Evolutionary conservation across 164 flowering plant genomes (phyloP), one percentile per base, ranked within the genome.

Genomic region (Chimonanthus salicifolius): DNA sequence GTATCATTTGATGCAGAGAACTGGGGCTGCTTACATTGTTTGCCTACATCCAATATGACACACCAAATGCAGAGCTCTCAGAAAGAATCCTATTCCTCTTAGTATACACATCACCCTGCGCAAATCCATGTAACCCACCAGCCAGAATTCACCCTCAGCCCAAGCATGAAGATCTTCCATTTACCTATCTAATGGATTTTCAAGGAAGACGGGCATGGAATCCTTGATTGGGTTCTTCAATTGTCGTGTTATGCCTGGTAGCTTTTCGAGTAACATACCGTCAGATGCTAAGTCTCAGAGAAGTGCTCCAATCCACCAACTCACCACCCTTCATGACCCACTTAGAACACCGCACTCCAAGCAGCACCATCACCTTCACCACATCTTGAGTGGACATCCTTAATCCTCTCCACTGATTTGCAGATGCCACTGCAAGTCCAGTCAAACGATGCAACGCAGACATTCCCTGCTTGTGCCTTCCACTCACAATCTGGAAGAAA

Each of bases 341-440:
- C 6, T 81, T 80, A 88, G 58, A 84, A 68, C 4, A 82, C 69
- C 46, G 87, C 88, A 79, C 80, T 81, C 97, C 97, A 92, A 71
- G 87, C 84, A 69, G 90, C 89, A 58, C 77, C 92, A 63, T 88
- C 90, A n/a, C 91, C 94, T 81, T 92, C 94, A 50, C 92, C 89
- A 68, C 97, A 92, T 69, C 81, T 87, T 75, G 78, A 83, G 69
- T 92, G 97, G 62, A 92, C 95, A 67, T 68, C 77, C 72, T 88
- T 92, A 54, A 92, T 86, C 81, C 74, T 88, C 72, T 89, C 97
- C 65, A 89, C 95, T 33, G 97, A 92, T 62, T 86, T 87, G 85
- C 97, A 92, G 66, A 92, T 90, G n/a, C 97, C 95, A 80, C 95
- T 90, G 83, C 97, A 92, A 74, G 87, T 87, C 97, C 97, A 90